Evolutionary conservation across 148 eudicot species (phyloP).

Genomic region (Persicaria maculosa): DNA sequence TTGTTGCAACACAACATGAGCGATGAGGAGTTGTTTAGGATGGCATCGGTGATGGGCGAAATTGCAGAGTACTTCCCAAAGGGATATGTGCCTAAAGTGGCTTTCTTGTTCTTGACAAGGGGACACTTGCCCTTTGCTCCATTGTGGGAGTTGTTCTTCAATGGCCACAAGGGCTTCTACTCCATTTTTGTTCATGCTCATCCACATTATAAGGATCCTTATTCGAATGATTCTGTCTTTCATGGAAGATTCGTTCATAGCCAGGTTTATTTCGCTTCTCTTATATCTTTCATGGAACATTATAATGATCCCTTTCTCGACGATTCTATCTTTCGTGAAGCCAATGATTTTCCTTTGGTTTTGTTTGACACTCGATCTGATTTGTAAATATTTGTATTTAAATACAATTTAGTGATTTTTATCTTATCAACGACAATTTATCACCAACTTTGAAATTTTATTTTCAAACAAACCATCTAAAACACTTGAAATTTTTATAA

Average conservation of each 20-base stretch:
- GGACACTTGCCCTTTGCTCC: slow-evolving; percentile 63
- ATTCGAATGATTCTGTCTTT: slow-evolving; percentile 40
- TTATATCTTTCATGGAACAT: neutral
- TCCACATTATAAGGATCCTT: slow-evolving; percentile 43
- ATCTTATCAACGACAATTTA: neutral
- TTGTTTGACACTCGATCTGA: no score
- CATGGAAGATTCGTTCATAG: slow-evolving; percentile 54
- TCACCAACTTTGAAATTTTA: neutral
- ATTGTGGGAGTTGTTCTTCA: slow-evolving; percentile 68
- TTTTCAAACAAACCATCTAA: no score
- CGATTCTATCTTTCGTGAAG: no score
- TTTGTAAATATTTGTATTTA: no score
- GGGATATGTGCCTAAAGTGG: slow-evolving; percentile 37
- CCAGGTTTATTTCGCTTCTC: slow-evolving; percentile 28
- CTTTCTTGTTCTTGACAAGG: slow-evolving; percentile 73
- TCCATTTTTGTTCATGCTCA: slow-evolving; percentile 58
- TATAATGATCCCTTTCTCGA: neutral
- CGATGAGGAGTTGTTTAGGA: slow-evolving; percentile 45
- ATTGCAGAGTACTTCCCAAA: slow-evolving; percentile 16
- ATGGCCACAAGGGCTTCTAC: slow-evolving; percentile 47
- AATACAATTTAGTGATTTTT: neutral
- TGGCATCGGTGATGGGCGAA: slow-evolving; percentile 38
- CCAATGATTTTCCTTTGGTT: no score
- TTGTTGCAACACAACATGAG: slow-evolving; percentile 44
- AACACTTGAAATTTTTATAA: no score